Base-by-base conservation (phyloP, 768 basidiomycete species). In the Naematelia encephala region DNA sequence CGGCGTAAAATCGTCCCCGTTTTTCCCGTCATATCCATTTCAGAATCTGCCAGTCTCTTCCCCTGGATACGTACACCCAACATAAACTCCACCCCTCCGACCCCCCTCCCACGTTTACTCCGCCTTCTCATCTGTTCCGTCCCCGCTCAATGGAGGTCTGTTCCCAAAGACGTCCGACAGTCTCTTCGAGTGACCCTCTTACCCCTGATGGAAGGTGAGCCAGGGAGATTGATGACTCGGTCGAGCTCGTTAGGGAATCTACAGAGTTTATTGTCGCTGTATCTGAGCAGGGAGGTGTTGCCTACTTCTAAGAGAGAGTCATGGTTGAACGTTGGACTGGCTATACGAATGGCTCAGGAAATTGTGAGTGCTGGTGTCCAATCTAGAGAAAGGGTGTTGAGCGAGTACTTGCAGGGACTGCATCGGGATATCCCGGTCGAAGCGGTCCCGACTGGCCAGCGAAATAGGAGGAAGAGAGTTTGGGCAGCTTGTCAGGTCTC, bases 11-110 rank as follows among this genome's bases (percentile, higher is more conserved):
- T 65, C 27, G 61, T 61, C 34, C 55, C 63, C 5, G 25, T 65
- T 2, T 65, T 65, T 39, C 63, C 63, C 1, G 63, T 65, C 44
- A 56, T 65, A 1, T 61, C 63, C 11, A 56, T 54, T 29, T 21
- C 29, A 29, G 44, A 49, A 48, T n/a, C n/a, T n/a, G n/a, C n/a
- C n/a, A n/a, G n/a, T n/a, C 27, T 56, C 25, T 42, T 29, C 39
- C 19, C 50, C 47, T 46, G 59, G 21, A 49, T 48, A 4, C 27
- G 34, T 42, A n/a, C 51, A 23, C 22, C n/a, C n/a, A n/a, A n/a
- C n/a, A n/a, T n/a, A n/a, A 48, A 55, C n/a, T 65, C 64, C 3
- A 59, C 60, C 0, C 64, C 64, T 2, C 64, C 64, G 3, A 62
- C 61, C 0, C 60, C 64, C 8, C 46, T 66, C 3, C 64, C 64